Evolutionary conservation across 768 basidiomycete genomes (phyloP), one percentile per base, ranked within the genome.

Genomic region (Leucocoprinus birnbaumii): DNA sequence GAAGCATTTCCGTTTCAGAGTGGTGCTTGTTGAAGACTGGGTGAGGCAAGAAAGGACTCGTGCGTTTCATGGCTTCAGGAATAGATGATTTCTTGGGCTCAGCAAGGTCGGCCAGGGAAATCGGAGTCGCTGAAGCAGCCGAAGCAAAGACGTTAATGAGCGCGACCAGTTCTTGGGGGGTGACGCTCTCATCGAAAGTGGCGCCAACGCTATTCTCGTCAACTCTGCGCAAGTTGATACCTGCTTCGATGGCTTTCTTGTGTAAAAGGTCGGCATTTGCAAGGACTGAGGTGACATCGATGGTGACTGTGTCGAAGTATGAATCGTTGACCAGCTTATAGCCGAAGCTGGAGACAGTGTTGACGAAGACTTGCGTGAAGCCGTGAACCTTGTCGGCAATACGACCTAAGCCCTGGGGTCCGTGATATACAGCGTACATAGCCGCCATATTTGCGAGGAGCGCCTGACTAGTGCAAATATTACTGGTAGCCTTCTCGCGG

Each of bases 401-500:
- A 44, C 84, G 83, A 55, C 78, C 75, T 25, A 99, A 79, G 55
- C 95, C 94, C 42, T 76, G 79, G 0, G 97, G 90, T 10, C 97
- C 97, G 65, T 99, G 97, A 68, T 97, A 98, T 19, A 98, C 84
- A 5, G 94, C 94, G 66, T 94, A 94, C 96, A 99, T 98, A 34
- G 95, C 94, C 18, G 97, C 93, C 93, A 98, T 98, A 72, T 99
- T 99, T 18, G 97, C 97, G 24, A 99, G 88, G 16, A 99, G 83
- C 0, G 94, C 97, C 72, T 99, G 95, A 61, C 91, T 92, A 5
- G 97, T 99, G 68, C 97, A 99, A 56, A 99, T 97, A 66, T 98
- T 98, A 65, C 91, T 94, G 3, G 97, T 99, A 0, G 97, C 96
- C 74, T 94, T 98, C 69, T 99, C 96, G 19, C 96, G 89, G 56